These are phyloP conservation scores for Lactarius pseudohatsudake DNA, from an alignment of 768 basidiomycete genomes.

Conservation along the genomic window DNA sequence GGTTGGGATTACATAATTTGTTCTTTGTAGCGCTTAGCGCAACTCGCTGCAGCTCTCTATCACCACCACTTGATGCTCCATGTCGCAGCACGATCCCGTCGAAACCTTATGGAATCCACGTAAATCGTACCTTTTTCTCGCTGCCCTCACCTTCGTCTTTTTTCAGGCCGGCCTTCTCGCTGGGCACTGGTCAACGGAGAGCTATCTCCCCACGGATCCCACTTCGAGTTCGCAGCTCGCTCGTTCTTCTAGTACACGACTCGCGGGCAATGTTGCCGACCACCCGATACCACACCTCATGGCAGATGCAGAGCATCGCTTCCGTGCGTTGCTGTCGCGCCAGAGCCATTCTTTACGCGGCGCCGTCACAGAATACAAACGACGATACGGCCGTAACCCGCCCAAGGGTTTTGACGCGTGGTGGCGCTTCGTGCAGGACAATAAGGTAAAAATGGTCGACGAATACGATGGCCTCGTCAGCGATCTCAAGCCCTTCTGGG, in stretches of 20 bases:
- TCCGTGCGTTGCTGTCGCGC: conserved; percentile 57
- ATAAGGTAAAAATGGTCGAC: conserved; percentile 78
- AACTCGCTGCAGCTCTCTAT: background rate
- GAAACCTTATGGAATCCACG: conserved; percentile 12
- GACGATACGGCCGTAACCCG: conserved; percentile 74
- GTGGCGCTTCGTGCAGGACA: conserved; percentile 76
- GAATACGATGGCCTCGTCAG: conserved; percentile 81
- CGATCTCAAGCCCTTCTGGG: conserved; percentile 87
- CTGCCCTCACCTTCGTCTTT: conserved; percentile 34
- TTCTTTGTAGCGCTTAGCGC: background rate
- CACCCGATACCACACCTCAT: conserved; percentile 89
- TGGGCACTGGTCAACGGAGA: conserved; percentile 30
- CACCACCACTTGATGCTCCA: conserved; percentile 15
- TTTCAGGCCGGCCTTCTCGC: conserved; percentile 39
- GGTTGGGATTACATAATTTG: conserved; percentile 1
- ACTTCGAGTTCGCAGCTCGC: conserved; percentile 31
- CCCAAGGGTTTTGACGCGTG: conserved; percentile 91
- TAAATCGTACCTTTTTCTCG: conserved; percentile 31
- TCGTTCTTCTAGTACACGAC: conserved; percentile 26
- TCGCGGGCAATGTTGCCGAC: conserved; percentile 33
- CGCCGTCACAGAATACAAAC: conserved; percentile 80
- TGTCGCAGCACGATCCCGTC: conserved; percentile 21
- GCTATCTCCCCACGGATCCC: conserved; percentile 33
- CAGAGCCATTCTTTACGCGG: conserved; percentile 80
- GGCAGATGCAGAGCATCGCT: conserved; percentile 77